Percentiles rank a stretch among this genome's conserved stretches.
Conservation (phyloP, 306 rosid genomes). For the Styphnolobium japonicum region DNA sequence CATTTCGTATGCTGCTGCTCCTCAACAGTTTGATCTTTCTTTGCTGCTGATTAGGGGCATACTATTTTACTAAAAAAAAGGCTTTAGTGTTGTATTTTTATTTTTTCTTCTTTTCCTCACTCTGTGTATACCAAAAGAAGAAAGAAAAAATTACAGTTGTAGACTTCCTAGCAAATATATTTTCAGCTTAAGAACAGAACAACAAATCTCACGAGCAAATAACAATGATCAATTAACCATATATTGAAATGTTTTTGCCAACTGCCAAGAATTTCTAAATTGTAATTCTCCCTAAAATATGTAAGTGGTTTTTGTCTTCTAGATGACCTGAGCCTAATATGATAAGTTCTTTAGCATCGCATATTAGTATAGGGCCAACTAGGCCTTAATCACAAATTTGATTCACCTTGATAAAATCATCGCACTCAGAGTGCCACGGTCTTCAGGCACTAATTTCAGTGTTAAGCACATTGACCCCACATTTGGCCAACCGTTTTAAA, state of each 20-base stretch:
- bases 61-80: no score
- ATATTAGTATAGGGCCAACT: background rate
- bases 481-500: background rate
- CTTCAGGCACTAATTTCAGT: background rate
- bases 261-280: background rate
- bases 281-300: background rate
- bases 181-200: background rate
- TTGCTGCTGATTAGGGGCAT: no score
- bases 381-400: slow-evolving; percentile 2
- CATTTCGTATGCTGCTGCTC: no score
- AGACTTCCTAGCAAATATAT: no score
- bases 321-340: background rate
- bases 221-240: background rate
- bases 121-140: background rate
- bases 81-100: no score
- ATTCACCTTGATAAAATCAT: slow-evolving; percentile 5
- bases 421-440: background rate
- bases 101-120: no score
- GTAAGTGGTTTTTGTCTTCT: background rate
- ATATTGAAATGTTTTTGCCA: background rate
- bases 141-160: background rate
- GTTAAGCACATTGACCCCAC: slow-evolving; percentile 4
- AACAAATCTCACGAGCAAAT: background rate
- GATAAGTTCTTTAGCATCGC: background rate
- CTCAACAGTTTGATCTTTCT: no score